Percentiles rank a stretch among this genome's conserved stretches.
Conservation (phyloP, 2,329 filamentous ascomycete genomes). For the Cylindrodendrum hubeiense region DNA sequence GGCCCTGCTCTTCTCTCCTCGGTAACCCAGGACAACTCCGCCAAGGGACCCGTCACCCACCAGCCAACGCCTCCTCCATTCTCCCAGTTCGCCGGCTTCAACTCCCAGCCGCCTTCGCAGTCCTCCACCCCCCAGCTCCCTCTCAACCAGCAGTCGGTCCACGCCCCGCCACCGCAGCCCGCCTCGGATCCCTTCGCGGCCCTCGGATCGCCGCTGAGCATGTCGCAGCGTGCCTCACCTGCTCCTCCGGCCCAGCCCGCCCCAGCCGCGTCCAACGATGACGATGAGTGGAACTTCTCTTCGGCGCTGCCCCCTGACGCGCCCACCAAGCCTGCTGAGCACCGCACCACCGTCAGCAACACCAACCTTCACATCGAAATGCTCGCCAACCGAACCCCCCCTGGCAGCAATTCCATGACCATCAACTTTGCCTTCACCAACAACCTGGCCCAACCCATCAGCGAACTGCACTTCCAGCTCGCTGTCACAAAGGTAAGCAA, state of each 20-base stretch:
- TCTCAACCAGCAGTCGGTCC: slow-evolving; percentile 60
- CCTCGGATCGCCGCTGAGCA: slow-evolving; percentile 50
- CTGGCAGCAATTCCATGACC: slow-evolving; percentile 69
- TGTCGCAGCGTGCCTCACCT: slow-evolving; percentile 45
- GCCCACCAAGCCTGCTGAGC: slow-evolving; percentile 66
- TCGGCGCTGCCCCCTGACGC: slow-evolving; percentile 79
- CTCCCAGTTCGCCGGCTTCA: slow-evolving; percentile 68
- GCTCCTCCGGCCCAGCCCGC: slow-evolving; percentile 43
- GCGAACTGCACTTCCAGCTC: slow-evolving; percentile 88
- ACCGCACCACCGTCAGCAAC: slow-evolving; percentile 77
- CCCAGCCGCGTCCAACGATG: slow-evolving; percentile 63
- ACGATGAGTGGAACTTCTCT: slow-evolving; percentile 95
- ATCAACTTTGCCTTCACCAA: slow-evolving; percentile 89
- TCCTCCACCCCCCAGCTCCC: slow-evolving; percentile 66
- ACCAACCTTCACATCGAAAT: slow-evolving; percentile 80
- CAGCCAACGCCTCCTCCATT: slow-evolving; percentile 58
- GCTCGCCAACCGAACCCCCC: slow-evolving; percentile 71
- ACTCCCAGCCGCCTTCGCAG: slow-evolving; percentile 64
- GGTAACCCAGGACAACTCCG: slow-evolving; percentile 70
- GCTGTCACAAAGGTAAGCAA: slow-evolving; percentile 87
- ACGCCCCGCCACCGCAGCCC: slow-evolving; percentile 58
- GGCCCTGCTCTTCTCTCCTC: slow-evolving; percentile 75
- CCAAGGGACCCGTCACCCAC: slow-evolving; percentile 56
- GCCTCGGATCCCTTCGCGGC: slow-evolving; percentile 66
- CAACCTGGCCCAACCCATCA: slow-evolving; percentile 76